These are phyloP conservation scores for Thermoascus crustaceus DNA, from an alignment of 2,329 filamentous ascomycete species.

Conservation along the genomic window DNA sequence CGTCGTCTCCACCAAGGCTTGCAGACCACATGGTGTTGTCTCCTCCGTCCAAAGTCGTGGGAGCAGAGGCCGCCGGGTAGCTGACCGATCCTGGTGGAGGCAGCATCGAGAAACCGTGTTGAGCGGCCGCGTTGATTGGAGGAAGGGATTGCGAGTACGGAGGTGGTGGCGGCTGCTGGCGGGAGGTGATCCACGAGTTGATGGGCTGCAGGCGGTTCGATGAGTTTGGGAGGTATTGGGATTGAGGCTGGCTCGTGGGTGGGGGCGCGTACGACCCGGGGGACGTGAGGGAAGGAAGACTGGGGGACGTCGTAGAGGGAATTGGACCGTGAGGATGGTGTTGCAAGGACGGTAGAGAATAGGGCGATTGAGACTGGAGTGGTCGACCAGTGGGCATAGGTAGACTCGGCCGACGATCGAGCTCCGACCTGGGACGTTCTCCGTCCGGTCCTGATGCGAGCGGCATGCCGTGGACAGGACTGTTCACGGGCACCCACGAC, in stretches of 20 bases:
- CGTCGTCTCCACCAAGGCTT: slow-evolving; percentile 30
- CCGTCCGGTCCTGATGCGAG: slow-evolving; percentile 21
- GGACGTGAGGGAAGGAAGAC: slow-evolving; percentile 24
- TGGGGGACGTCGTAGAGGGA: slow-evolving; percentile 24
- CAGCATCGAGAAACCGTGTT: slow-evolving; percentile 26
- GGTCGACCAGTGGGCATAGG: slow-evolving; percentile 27
- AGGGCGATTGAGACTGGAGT: slow-evolving; percentile 27
- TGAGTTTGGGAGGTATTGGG: slow-evolving; percentile 19
- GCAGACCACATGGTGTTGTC: slow-evolving; percentile 22
- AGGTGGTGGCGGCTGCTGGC: slow-evolving; percentile 21
- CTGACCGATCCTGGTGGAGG: slow-evolving; percentile 27
- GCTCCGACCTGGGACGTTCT: slow-evolving; percentile 15
- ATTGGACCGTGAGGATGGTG: slow-evolving; percentile 25
- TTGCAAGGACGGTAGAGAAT: slow-evolving; percentile 28
- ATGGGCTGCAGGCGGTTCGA: slow-evolving; percentile 32
- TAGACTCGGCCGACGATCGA: slow-evolving; percentile 27
- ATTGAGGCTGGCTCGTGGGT: slow-evolving; percentile 17
- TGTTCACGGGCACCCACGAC: slow-evolving; percentile 36
- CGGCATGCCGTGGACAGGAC: slow-evolving; percentile 20
- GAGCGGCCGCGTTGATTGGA: slow-evolving; percentile 26
- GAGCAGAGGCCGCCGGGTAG: slow-evolving; percentile 18
- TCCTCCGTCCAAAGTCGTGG: slow-evolving; percentile 14
- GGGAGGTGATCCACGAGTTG: slow-evolving; percentile 30
- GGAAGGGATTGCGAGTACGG: slow-evolving; percentile 32
- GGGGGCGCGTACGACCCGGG: slow-evolving; percentile 16